Evolutionary conservation across 2,329 filamentous ascomycete genomes (phyloP), one percentile per base, ranked within the genome.

Genomic region (Beauveria varroae): DNA sequence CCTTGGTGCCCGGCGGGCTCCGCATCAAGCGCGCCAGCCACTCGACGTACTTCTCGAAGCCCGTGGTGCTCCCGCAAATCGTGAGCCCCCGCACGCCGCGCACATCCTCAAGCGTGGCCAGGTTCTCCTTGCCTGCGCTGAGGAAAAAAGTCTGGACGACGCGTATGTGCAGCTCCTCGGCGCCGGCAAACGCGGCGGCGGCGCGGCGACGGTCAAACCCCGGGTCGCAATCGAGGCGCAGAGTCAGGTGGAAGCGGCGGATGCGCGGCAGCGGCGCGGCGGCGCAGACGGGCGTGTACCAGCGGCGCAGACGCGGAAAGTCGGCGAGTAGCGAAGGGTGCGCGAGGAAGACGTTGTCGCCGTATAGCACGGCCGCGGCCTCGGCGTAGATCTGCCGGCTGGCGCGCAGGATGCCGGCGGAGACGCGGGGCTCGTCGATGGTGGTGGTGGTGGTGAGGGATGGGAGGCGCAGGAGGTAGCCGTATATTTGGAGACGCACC

Each of bases 401-500:
- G 59, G 71, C 66, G 64, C 68, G 71, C 50, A 81, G 75, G 66
- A 80, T 75, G 56, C 53, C 60, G 62, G 62, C 60, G 58, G 62
- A 68, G 16, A 56, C 26, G 43, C 26, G 41, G 43, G 71, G 44
- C 22, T 43, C 49, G 24, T 37, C 24, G 53, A 22, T n/a, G 59
- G 53, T 54, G 56, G 62, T 34, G 34, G 34, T 60, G 54, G 44
- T 43, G 61, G 9, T 62, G 64, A 37, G 26, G 20, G 58, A 54
- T 47, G 71, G 73, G 5, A 76, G 68, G 64, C 68, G 63, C 61
- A 80, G 75, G 56, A 80, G 77, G 64, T 75, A 67, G 24, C 67
- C 62, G 70, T 79, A 80, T 64, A 80, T 77, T 60, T 79, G 72
- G 61, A 79, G 73, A 44, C 78, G 78, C 65, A 81, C 71, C 66